Percentiles rank a stretch among this genome's conserved stretches.
Conservation (phyloP, 164 flowering plant species). For the Annona cherimola region DNA sequence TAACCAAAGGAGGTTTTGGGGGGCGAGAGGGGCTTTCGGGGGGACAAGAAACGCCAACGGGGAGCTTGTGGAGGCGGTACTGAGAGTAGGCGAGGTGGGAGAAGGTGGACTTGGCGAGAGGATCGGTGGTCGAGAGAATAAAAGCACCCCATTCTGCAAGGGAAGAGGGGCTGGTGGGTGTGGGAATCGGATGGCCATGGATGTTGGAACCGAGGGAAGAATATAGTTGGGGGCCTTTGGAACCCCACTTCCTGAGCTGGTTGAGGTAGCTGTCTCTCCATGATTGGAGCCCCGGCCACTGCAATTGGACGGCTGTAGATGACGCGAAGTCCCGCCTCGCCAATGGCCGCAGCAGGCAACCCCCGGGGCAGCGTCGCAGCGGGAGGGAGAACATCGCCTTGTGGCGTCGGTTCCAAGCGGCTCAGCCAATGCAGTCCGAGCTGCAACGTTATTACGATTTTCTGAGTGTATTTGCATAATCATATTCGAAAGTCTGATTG, state of each 20-base stretch:
- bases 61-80: slow-evolving; percentile 49
- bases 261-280: slow-evolving; percentile 68
- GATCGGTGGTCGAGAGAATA: slow-evolving; percentile 83
- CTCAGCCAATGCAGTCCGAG: too few relatives aligned
- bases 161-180: slow-evolving; percentile 44
- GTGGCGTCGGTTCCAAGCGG: not conserved
- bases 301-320: slow-evolving; percentile 24
- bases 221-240: slow-evolving; percentile 46
- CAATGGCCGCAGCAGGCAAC: not conserved
- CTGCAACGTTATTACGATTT: too few relatives aligned
- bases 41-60: slow-evolving; percentile 49
- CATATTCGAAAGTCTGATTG: too few relatives aligned
- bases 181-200: slow-evolving; percentile 1
- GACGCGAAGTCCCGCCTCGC: slow-evolving; percentile 1
- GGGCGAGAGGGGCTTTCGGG: slow-evolving; percentile 82
- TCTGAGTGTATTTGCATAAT: too few relatives aligned
- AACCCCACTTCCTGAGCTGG: slow-evolving; percentile 62
- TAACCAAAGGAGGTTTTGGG: slow-evolving; percentile 58
- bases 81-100: slow-evolving; percentile 70
- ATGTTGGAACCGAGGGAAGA: slow-evolving; percentile 2
- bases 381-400: slow-evolving; percentile 3
- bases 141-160: slow-evolving; percentile 72
- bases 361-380: slow-evolving; percentile 2
- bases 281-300: slow-evolving; percentile 61
- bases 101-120: slow-evolving; percentile 59